Base-by-base conservation (phyloP, 225 moss, liverwort and hornwort species). In the Asterella californica region DNA sequence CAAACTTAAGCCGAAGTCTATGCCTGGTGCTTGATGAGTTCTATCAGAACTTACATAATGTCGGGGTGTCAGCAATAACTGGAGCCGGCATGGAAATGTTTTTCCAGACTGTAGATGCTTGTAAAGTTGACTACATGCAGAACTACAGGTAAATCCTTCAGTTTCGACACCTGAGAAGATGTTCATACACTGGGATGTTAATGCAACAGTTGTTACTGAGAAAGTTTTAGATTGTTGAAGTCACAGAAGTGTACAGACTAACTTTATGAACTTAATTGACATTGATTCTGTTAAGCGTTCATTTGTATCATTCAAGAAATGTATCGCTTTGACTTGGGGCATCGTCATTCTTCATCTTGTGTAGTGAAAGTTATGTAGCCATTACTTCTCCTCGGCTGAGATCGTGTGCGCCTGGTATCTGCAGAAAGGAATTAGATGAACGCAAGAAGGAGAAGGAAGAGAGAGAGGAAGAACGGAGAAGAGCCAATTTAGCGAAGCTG, bases 1-100 rank as follows among this genome's bases (percentile, higher is more conserved):
- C 94, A 22, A 91, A 91, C 80, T 80, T 97, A 69, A 97, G 97
- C 88, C 88, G 94, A 80, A 97, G 94, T 80, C 89, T 94, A 11
- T 94, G 97, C 83, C 87, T 97, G 57, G 97, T 93, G 25, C 88
- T 97, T 4, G 94, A 97, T 72, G 97, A 97, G 78, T 97, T 97
- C 63, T 97, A 97, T 87, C 91, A 93, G 80, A 97, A 97, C 81
- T 87, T 97, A 80, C 83, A 82, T 6, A 93, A 49, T 83, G 92
- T 88, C 72, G 97, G 97, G 15, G 89, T 97, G 48, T 97, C 97
- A 65, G 94, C 94, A 75, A 77, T 97, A 6, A 97, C 91, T 50
- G 96, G 94, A 62, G 94, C 83, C 70, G 94, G 96, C 21, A 83
- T 94, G 75, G 82, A 75, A 18, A 84, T 91, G 30, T 96, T 96